Evolutionary conservation across 768 basidiomycete genomes (phyloP).

Genomic region (Auricularia sp.): DNA sequence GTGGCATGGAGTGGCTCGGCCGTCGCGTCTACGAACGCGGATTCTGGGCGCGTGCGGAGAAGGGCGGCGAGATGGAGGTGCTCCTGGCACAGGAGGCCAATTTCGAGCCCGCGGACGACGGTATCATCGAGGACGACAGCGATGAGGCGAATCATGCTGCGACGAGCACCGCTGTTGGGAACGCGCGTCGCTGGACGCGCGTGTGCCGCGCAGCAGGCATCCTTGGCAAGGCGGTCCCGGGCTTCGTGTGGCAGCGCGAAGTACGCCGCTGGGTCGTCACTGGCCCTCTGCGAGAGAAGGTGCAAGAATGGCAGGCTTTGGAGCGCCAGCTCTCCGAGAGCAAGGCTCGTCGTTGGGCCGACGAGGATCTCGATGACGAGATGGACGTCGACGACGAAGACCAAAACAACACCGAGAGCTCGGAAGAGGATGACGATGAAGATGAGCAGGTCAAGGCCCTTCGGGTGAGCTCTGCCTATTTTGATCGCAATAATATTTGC

Average conservation of each 20-base stretch:
- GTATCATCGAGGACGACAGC: constrained; percentile 51
- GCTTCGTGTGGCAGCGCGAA: constrained; percentile 57
- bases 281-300: constrained; percentile 58
- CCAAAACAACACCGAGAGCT: constrained; percentile 30
- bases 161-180: constrained; percentile 16
- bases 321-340: constrained; percentile 56
- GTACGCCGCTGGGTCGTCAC: constrained; percentile 54
- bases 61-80: constrained; percentile 69
- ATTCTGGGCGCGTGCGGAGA: constrained; percentile 81
- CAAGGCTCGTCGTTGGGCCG: constrained; percentile 50
- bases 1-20: constrained; percentile 96
- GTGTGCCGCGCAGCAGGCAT: constrained; percentile 60
- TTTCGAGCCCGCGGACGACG: constrained; percentile 42
- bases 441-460: constrained; percentile 66
- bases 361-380: constrained; percentile 38
- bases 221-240: constrained; percentile 61
- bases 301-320: constrained; percentile 58
- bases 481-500: too few species aligned
- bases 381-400: constrained; percentile 64
- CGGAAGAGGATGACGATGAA: constrained; percentile 55
- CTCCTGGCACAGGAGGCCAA: constrained; percentile 56
- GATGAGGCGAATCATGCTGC: constrained; percentile 35
- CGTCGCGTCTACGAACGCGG: constrained; percentile 85
- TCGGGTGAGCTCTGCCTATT: constrained; percentile 38
- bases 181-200: constrained; percentile 58